phyloP scores from a whole-genome alignment of 1,139 yeast genomes.

The Geotrichum phurueaensis region DNA sequence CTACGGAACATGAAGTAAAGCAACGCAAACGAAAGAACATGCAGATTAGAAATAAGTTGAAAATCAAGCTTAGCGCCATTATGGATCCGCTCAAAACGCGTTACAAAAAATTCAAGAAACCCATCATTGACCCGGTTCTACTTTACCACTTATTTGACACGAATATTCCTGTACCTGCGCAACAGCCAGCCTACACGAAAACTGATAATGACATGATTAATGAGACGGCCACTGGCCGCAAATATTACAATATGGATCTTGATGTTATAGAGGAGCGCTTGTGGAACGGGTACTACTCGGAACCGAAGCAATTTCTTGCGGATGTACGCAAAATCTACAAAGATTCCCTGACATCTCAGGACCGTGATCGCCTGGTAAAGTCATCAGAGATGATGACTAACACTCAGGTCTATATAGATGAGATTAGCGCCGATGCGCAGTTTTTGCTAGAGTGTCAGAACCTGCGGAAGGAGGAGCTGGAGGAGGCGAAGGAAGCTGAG shows the following conservation, averaged over 20 bases:
- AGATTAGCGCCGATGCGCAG: conserved; percentile 58
- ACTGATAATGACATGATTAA: conserved; percentile 68
- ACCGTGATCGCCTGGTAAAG: conserved; percentile 76
- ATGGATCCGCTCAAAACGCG: conserved; percentile 86
- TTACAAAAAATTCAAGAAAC: conserved; percentile 84
- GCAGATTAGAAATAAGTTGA: conserved; percentile 73
- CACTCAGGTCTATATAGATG: conserved; percentile 93
- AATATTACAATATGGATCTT: conserved; percentile 79
- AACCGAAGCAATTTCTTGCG: conserved; percentile 80
- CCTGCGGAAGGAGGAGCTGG: conserved; percentile 61
- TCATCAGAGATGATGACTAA: conserved; percentile 96
- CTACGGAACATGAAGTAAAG: conserved; percentile 35
- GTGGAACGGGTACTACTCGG: conserved; percentile 95
- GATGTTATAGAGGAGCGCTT: conserved; percentile 90
- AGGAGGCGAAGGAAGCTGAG: conserved; percentile 45
- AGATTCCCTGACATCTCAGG: conserved; percentile 70
- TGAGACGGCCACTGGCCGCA: conserved; percentile 68
- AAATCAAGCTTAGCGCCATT: conserved; percentile 75
- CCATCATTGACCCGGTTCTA: conserved; percentile 71
- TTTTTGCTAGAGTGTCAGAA: conserved; percentile 72
- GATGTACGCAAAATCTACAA: conserved; percentile 79
- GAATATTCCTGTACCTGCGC: conserved; percentile 29
- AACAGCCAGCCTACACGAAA: conserved; percentile 51
- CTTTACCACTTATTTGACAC: conserved; percentile 76
- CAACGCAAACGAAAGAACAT: conserved; percentile 66